phyloP scores from a whole-genome alignment of 345 rosid species.

The Populus simonii region DNA sequence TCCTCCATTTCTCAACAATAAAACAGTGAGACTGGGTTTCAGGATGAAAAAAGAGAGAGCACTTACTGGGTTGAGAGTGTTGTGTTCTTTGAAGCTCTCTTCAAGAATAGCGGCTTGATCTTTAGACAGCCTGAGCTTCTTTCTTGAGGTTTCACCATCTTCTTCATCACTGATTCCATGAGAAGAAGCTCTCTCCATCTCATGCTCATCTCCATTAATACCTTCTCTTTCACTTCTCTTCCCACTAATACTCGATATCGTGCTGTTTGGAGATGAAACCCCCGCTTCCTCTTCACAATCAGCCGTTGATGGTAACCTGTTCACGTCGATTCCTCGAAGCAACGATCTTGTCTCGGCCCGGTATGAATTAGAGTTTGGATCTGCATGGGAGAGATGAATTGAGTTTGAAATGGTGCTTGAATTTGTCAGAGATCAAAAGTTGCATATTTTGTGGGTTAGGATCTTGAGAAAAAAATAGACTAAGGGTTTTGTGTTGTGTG shows the following conservation, averaged over 20 bases:
- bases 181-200: slow-evolving; percentile 60
- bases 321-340: slow-evolving; percentile 84
- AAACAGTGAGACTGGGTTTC: not conserved
- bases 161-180: slow-evolving; percentile 89
- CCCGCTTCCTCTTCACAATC: slow-evolving; percentile 83
- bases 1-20: slow-evolving; percentile 9
- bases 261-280: slow-evolving; percentile 90
- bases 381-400: slow-evolving; percentile 49
- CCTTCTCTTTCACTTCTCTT: slow-evolving; percentile 85
- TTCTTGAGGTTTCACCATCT: slow-evolving; percentile 83
- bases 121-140: slow-evolving; percentile 88
- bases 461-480: not conserved
- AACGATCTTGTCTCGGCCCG: slow-evolving; percentile 52
- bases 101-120: slow-evolving; percentile 94
- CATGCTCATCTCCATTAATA: slow-evolving; percentile 54
- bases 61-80: slow-evolving; percentile 93
- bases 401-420: not conserved
- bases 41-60: not conserved
- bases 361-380: slow-evolving; percentile 52
- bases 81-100: slow-evolving; percentile 90
- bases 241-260: slow-evolving; percentile 84
- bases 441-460: not conserved
- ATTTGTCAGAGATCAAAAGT: slow-evolving; percentile 5
- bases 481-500: not conserved
- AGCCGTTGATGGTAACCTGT: slow-evolving; percentile 61